phyloP scores from a whole-genome alignment of 345 rosid genomes.

The Mangifera indica region DNA sequence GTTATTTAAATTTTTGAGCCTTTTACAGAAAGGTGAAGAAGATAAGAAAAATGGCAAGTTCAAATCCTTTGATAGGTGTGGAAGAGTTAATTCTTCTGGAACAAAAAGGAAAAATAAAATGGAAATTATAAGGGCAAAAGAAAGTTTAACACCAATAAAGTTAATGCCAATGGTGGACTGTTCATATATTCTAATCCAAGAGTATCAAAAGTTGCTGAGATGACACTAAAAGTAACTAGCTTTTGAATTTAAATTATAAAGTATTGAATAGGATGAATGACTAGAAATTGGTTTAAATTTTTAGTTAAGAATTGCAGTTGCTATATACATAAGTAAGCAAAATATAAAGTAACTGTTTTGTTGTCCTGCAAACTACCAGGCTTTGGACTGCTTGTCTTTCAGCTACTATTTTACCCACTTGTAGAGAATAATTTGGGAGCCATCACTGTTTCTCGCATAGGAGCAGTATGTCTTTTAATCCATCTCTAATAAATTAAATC shows the following conservation, averaged over 20 bases:
- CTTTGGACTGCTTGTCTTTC: constrained; percentile 49
- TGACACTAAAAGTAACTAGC: no score
- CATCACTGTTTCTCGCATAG: constrained; percentile 38
- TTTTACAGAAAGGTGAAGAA: background rate
- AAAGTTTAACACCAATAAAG: background rate
- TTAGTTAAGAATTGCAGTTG: no score
- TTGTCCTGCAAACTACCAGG: constrained; percentile 27
- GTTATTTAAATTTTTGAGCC: background rate
- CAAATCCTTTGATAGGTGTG: background rate
- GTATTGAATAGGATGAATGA: no score
- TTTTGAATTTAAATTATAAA: no score
- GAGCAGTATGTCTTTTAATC: constrained; percentile 36
- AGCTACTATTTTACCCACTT: constrained; percentile 43
- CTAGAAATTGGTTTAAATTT: no score
- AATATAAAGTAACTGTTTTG: background rate
- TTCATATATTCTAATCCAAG: no score
- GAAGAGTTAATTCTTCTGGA: background rate
- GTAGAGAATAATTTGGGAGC: constrained; percentile 47
- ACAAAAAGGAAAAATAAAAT: background rate
- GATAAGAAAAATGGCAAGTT: background rate
- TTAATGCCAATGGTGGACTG: no score
- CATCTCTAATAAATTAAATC: background rate
- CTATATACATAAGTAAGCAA: background rate
- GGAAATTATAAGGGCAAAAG: background rate
- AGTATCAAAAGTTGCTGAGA: no score